phyloP scores from a whole-genome alignment of 2,329 filamentous ascomycete genomes.

The Fusarium sp. region DNA sequence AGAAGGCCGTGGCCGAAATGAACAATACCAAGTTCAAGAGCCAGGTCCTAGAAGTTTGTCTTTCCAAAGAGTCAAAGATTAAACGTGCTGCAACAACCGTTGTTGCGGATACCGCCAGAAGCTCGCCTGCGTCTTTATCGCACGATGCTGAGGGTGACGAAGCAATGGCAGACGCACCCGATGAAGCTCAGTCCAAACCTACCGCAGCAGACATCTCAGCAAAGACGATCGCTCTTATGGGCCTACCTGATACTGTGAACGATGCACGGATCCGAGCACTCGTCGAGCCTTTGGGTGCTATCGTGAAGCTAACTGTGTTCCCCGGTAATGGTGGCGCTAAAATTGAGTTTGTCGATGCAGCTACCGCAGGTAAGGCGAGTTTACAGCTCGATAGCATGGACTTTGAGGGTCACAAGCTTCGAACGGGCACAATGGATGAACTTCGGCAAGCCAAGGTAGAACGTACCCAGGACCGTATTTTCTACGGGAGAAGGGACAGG shows the following conservation, averaged over 20 bases:
- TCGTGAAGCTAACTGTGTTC: slow-evolving; percentile 80
- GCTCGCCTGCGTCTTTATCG: slow-evolving; percentile 48
- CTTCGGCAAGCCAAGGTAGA: slow-evolving; percentile 61
- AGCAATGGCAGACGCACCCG: slow-evolving; percentile 46
- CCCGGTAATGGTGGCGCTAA: slow-evolving; percentile 86
- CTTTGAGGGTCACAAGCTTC: slow-evolving; percentile 62
- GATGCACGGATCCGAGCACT: slow-evolving; percentile 80
- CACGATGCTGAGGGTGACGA: slow-evolving; percentile 51
- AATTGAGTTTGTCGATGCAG: slow-evolving; percentile 78
- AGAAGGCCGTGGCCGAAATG: slow-evolving; percentile 70
- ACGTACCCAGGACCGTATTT: slow-evolving; percentile 42
- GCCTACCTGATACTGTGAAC: slow-evolving; percentile 91
- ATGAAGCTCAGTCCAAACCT: slow-evolving; percentile 41
- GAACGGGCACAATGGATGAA: slow-evolving; percentile 62
- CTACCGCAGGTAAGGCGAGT: slow-evolving; percentile 76
- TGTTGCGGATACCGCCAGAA: slow-evolving; percentile 44
- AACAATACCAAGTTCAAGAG: slow-evolving; percentile 75
- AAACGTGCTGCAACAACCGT: slow-evolving; percentile 61
- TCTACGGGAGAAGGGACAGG: slow-evolving; percentile 42
- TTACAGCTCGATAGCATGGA: slow-evolving; percentile 64
- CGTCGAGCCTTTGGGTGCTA: slow-evolving; percentile 72
- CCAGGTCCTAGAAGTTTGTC: slow-evolving; percentile 71
- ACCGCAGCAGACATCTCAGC: slow-evolving; percentile 62
- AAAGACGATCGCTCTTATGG: slow-evolving; percentile 82
- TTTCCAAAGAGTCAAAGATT: slow-evolving; percentile 64